These are phyloP conservation scores for Leishmania major DNA, from an alignment of 208 protist species.

Conservation along the genomic window DNA sequence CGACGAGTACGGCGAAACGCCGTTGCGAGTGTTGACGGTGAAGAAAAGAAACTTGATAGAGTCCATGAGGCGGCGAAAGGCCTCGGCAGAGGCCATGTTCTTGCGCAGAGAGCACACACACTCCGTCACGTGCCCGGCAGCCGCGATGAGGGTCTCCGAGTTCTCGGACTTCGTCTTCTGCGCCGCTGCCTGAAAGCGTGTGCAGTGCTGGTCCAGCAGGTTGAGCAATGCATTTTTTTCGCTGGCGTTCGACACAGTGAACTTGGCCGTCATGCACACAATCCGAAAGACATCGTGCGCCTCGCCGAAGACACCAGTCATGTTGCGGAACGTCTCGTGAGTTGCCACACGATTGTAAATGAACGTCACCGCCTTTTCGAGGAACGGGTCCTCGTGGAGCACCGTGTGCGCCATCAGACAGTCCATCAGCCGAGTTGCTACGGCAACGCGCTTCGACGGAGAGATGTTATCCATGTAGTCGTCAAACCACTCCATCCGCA, in stretches of 20 bases:
- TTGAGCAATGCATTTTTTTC: constrained; percentile 46
- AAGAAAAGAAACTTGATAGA: constrained; percentile 73
- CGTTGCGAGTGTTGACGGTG: constrained; percentile 49
- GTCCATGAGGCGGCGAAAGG: constrained; percentile 55
- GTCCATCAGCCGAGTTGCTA: constrained; percentile 59
- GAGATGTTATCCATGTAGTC: constrained; percentile 58
- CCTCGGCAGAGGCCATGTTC: constrained; percentile 41
- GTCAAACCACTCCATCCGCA: constrained; percentile 67
- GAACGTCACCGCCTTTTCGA: constrained; percentile 61
- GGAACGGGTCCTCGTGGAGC: constrained; percentile 75
- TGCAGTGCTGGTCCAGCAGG: constrained; percentile 49
- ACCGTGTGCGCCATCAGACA: constrained; percentile 78
- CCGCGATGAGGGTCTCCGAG: constrained; percentile 33
- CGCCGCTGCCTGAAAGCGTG: constrained; percentile 47
- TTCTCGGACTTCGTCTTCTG: constrained; percentile 36
- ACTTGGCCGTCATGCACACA: constrained; percentile 67
- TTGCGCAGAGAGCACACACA: constrained; percentile 42
- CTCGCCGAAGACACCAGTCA: constrained; percentile 49
- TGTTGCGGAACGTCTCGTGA: constrained; percentile 35
- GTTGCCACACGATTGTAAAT: constrained; percentile 43
- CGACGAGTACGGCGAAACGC: constrained; percentile 24
- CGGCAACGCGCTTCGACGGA: constrained; percentile 38
- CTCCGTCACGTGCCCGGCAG: constrained; percentile 36
- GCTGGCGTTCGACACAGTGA: constrained; percentile 41
- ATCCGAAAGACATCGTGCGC: constrained; percentile 60